Evolutionary conservation across 139 green algal species (phyloP), one percentile per base, ranked within the genome.

Genomic region (Raphidocelis subcapitata): DNA sequence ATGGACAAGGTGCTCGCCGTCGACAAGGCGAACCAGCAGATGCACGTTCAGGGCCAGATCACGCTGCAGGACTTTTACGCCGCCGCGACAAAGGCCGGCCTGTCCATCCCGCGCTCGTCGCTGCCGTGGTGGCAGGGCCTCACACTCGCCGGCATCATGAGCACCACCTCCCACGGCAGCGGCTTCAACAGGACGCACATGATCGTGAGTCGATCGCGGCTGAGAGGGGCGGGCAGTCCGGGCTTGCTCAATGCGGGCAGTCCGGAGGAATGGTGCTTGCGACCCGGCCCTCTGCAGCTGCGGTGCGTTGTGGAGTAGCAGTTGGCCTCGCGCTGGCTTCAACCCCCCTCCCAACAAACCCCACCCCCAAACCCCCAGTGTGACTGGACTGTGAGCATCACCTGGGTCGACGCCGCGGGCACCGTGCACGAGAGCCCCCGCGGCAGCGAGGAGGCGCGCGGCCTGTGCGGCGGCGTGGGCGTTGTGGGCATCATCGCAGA

Each of bases 21-120:
- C 15, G 69, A 75, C 47, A 24, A 75, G 21, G 36, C 5, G 12
- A 67, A 49, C 51, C 35, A 67, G 69, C 55, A 66, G 56, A 55
- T 75, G 36, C 51, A n/a, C 20, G 69, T 75, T 18, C 69, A 75
- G 52, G 69, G n/a, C 16, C 69, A 75, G 57, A 75, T 75, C 55
- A 75, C 44, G 5, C 56, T 75, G 36, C 41, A 67, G 35, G 37
- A 44, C n/a, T 21, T 75, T 18, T 67, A 67, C 16, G 56, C 37
- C 44, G 60, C 56, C 28, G 69, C 69, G 55, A 56, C 62, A 33
- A 56, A 28, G 2, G 35, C 51, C 29, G 18, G 59, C 2, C 32
- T 75, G 56, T 61, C 37, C n/a, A 37, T 67, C 3, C 55, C 57
- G 10, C n/a, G 28, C 18, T 57, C 35, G 46, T 54, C 31, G 5